These are phyloP conservation scores for Pseudogymnoascus pannorum DNA, from an alignment of 2,329 filamentous ascomycete genomes.

Conservation along the genomic window DNA sequence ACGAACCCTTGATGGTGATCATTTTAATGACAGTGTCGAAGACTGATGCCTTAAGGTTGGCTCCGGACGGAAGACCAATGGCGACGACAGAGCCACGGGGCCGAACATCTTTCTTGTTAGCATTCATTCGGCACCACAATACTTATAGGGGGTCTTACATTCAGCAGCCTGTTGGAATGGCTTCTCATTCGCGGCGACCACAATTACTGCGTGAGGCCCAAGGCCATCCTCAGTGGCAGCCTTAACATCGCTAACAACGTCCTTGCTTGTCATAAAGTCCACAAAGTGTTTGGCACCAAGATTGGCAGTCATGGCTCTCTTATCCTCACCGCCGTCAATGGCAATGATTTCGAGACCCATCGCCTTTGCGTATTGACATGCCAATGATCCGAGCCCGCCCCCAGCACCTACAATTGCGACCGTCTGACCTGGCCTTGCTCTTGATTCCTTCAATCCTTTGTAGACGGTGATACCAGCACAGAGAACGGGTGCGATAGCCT, in stretches of 20 bases:
- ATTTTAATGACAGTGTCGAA: slow-evolving; percentile 86
- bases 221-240: slow-evolving; percentile 70
- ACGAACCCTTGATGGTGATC: slow-evolving; percentile 87
- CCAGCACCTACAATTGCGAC: slow-evolving; percentile 83
- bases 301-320: slow-evolving; percentile 59
- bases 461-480: slow-evolving; percentile 86
- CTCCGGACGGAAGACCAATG: slow-evolving; percentile 78
- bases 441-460: slow-evolving; percentile 84
- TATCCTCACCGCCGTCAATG: slow-evolving; percentile 78
- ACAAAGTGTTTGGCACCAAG: slow-evolving; percentile 69
- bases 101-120: slow-evolving; percentile 61
- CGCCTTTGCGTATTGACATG: slow-evolving; percentile 80
- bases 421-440: slow-evolving; percentile 63
- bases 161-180: slow-evolving; percentile 89
- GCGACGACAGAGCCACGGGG: slow-evolving; percentile 75
- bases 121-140: slow-evolving; percentile 2
- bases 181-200: slow-evolving; percentile 81
- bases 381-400: slow-evolving; percentile 72
- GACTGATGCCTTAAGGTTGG: slow-evolving; percentile 74
- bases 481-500: slow-evolving; percentile 72
- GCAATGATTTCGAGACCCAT: slow-evolving; percentile 79
- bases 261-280: slow-evolving; percentile 70
- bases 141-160: slow-evolving; percentile 1
- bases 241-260: slow-evolving; percentile 80
- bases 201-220: slow-evolving; percentile 82